Conservation (phyloP, 2,329 filamentous ascomycete genomes). For the Colletotrichum sp. region DNA sequence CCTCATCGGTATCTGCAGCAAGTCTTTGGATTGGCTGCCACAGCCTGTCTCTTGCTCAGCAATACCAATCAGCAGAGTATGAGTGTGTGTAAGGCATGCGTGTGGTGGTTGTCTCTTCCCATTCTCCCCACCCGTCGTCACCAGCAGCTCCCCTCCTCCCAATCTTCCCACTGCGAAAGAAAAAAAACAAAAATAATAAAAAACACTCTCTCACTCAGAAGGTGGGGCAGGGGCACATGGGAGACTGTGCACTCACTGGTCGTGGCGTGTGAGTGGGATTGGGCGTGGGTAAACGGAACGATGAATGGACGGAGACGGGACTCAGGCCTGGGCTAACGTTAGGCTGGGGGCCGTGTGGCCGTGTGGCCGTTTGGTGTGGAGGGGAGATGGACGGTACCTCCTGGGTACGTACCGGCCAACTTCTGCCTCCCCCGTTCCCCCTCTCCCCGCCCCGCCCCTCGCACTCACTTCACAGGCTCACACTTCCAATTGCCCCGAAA, state of each 20-base stretch:
- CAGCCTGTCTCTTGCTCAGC: neutral
- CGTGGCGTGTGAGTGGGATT: neutral
- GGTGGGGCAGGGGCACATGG: neutral
- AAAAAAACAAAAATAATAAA: neutral
- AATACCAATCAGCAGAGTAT: neutral
- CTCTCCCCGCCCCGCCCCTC: neutral
- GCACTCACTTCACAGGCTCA: neutral
- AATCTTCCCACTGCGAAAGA: neutral
- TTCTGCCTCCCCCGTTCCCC: neutral
- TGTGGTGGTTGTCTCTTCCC: neutral
- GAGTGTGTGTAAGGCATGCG: neutral
- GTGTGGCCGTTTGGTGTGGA: conserved; percentile 1
- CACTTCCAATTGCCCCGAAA: neutral
- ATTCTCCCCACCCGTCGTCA: neutral
- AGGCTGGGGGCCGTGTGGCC: conserved; percentile 10
- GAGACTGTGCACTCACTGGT: neutral
- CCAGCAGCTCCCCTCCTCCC: neutral
- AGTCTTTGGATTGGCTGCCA: neutral
- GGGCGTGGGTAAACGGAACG: neutral
- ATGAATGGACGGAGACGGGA: conserved; percentile 10
- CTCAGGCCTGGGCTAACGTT: neutral
- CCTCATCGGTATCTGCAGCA: neutral
- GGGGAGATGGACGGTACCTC: neutral
- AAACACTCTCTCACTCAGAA: neutral
- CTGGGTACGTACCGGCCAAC: neutral